Base-by-base conservation (phyloP, 2,329 filamentous ascomycete genomes). In the Metarhizium guizhouense region DNA sequence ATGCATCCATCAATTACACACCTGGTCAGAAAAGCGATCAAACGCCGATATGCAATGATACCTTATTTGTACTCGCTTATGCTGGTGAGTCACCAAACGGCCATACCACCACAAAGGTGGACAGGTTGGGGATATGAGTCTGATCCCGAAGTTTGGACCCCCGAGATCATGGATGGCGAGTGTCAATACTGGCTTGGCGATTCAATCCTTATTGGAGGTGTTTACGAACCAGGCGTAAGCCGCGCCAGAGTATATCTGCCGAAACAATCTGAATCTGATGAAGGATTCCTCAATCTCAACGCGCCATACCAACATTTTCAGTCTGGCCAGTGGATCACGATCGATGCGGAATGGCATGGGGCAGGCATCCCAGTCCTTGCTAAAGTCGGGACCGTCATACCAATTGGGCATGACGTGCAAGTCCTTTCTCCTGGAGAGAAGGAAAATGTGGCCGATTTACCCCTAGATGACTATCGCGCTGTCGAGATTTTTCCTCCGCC, bases 111-210 rank as follows among this genome's bases (percentile, higher is more conserved):
- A 0, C 86, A 88, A 62, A 74, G 85, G 53, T 90, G 87, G 86
- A 82, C 83, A 0, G 87, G 86, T 0, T 89, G 85, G 85, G 85
- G 84, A 30, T 88, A 85, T 62, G 86, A 89, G 64, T 63, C 70
- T 0, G 86, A 90, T 60, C 72, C 82, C 0, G 81, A 83, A 57
- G 81, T 90, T 0, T 90, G 86, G 86, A 81, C 72, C 51, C 63
- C 45, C 10, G 47, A 73, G 0, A 70, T 88, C 3, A 83, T 79
- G 55, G 74, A 79, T 34, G 85, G 85, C 7, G 86, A 89, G 61
- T n/a, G 80, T 80, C 86, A 90, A 64, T 90, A 85, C 71, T 90
- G 85, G 85, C 79, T 89, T 29, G 86, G 86, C 11, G 83, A 87
- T 54, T 74, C 78, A 0, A 69, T 89, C 8, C 74, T 90, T 0